These are phyloP conservation scores for Malassezia nana DNA, from an alignment of 1,284 basidiomycete genomes.

Conservation along the genomic window DNA sequence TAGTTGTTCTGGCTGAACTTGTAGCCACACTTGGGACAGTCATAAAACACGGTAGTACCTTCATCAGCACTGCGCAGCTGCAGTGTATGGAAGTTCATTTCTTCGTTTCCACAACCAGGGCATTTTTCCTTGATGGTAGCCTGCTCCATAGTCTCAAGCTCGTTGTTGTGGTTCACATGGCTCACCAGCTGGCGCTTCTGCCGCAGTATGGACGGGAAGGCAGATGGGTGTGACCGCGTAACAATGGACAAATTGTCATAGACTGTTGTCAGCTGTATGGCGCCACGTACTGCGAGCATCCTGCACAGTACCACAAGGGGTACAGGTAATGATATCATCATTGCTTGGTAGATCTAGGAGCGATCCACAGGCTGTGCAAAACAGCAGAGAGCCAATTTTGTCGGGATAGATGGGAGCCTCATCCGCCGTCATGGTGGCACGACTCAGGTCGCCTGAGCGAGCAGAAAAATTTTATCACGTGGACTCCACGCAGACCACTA, in stretches of 20 bases:
- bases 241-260: conserved; percentile 85
- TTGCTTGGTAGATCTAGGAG: conserved; percentile 74
- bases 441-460: neutral
- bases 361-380: conserved; percentile 85
- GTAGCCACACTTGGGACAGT: conserved; percentile 48
- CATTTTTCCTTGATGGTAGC: conserved; percentile 80
- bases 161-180: conserved; percentile 25
- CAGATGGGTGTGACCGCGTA: conserved; percentile 80
- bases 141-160: conserved; percentile 23
- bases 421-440: conserved; percentile 1
- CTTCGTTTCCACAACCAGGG: conserved; percentile 63
- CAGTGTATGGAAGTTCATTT: conserved; percentile 51
- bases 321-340: conserved; percentile 67
- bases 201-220: conserved; percentile 78
- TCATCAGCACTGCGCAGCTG: conserved; percentile 51
- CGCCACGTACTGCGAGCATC: conserved; percentile 51
- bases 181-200: conserved; percentile 79
- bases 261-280: conserved; percentile 53
- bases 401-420: conserved; percentile 16
- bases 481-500: neutral
- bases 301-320: conserved; percentile 76
- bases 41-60: conserved; percentile 49
- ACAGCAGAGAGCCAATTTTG: conserved; percentile 70
- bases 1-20: conserved; percentile 43
- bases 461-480: conserved; percentile 15